Evolutionary conservation across 768 basidiomycete genomes (phyloP), one percentile per base, ranked within the genome.

Genomic region (Jaapia argillacea): DNA sequence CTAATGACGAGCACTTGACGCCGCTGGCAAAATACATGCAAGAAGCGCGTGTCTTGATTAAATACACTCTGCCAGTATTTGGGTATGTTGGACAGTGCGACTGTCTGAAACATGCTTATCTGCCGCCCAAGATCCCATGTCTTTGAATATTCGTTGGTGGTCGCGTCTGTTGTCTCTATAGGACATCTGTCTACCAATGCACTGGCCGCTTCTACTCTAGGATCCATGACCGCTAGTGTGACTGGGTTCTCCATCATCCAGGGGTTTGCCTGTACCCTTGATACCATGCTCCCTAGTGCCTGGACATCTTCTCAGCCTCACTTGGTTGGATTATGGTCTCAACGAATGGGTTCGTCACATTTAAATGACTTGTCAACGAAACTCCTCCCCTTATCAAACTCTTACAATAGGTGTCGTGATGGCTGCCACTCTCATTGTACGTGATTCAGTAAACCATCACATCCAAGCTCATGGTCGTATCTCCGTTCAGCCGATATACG

Each of bases 251-350:
- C 81, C 49, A 81, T 94, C 43, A 66, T 92, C 4, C 83, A 85
- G 50, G 90, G 90, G 16, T 77, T 94, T 43, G 67, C 77, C 5
- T 86, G 84, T 40, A 81, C 89, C 0, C 76, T 99, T 16, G 96
- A 99, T 59, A 93, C 93, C 0, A 74, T 99, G 53, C 77, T 97
- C 6, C 94, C 96, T 1, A 79, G 88, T 28, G 92, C 94, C 13
- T 99, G 88, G 92, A 93, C 96, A 0, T 91, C 90, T 3, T 57
- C 79, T 1, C 79, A 82, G 24, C 94, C 92, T 0, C 65, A 81
- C 13, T 70, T 89, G 7, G 88, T 97, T 7, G 92, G 92, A 5
- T 69, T 94, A 5, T 94, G 92, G 92, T 63, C 84, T 6, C 90
- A 93, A 59, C 69, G 92, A 49, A 91, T 89, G 85, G 66, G 84